phyloP scores from a whole-genome alignment of 495 filamentous ascomycete genomes.

The Staphylotrichum longicolle region DNA sequence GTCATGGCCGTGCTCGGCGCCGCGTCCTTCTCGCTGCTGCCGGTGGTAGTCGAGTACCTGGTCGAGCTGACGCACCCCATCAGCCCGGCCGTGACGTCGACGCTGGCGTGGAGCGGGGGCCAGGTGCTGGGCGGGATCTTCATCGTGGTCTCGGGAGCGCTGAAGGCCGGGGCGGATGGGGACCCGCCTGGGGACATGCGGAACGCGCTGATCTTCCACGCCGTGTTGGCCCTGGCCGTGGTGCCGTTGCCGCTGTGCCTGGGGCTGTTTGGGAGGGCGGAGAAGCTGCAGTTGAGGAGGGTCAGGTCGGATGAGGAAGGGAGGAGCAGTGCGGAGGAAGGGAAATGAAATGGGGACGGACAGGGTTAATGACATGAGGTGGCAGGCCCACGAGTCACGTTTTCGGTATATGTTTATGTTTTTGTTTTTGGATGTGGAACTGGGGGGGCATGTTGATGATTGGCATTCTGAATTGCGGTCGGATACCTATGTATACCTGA shows the following conservation, averaged over 20 bases:
- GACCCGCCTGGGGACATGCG: slow-evolving; percentile 67
- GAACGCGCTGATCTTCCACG: slow-evolving; percentile 72
- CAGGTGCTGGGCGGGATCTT: slow-evolving; percentile 79
- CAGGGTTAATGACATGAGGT: too few relatives aligned
- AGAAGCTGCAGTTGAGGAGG: slow-evolving; percentile 54
- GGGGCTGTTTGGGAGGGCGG: slow-evolving; percentile 59
- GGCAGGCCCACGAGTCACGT: too few relatives aligned
- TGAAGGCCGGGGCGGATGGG: slow-evolving; percentile 59
- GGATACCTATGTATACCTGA: too few relatives aligned
- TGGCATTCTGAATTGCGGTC: too few relatives aligned
- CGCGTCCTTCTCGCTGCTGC: slow-evolving; percentile 73
- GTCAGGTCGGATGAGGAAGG: slow-evolving; percentile 43
- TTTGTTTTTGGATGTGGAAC: too few relatives aligned
- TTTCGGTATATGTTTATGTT: too few relatives aligned
- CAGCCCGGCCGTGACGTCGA: slow-evolving; percentile 80
- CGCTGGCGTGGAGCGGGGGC: slow-evolving; percentile 79
- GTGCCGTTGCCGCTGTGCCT: slow-evolving; percentile 66
- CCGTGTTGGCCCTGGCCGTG: slow-evolving; percentile 62
- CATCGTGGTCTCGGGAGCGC: slow-evolving; percentile 74
- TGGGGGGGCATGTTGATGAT: too few relatives aligned
- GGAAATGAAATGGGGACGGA: background rate
- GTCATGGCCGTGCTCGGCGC: slow-evolving; percentile 75
- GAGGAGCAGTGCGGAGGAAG: slow-evolving; percentile 7
- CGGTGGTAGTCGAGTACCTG: slow-evolving; percentile 80
- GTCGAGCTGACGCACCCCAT: slow-evolving; percentile 85